phyloP scores from a whole-genome alignment of 1,139 yeast species.

The Hyphopichia wangnamkhiaoensis region DNA sequence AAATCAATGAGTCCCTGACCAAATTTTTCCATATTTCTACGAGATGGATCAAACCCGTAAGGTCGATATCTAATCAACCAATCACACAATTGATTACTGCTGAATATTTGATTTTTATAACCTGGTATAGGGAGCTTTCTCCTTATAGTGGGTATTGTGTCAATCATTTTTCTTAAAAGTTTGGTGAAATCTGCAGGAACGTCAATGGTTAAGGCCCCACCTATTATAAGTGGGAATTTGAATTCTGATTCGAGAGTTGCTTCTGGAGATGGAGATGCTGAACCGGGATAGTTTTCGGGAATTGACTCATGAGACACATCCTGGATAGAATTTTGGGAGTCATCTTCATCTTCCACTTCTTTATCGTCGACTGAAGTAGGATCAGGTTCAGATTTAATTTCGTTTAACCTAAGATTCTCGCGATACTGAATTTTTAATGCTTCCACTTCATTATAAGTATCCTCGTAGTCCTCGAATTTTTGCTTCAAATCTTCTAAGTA shows the following conservation, averaged over 20 bases:
- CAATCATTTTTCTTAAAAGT: slow-evolving; percentile 26
- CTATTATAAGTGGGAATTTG: slow-evolving; percentile 36
- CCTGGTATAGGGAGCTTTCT: slow-evolving; percentile 46
- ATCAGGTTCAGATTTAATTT: slow-evolving; percentile 2
- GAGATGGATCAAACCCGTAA: slow-evolving; percentile 37
- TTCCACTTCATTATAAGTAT: slow-evolving; percentile 26
- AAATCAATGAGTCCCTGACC: slow-evolving; percentile 44
- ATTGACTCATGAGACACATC: not conserved
- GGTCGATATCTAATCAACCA: slow-evolving; percentile 30
- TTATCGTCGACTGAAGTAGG: slow-evolving; percentile 5
- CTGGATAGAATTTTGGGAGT: not conserved
- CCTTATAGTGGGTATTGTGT: slow-evolving; percentile 26
- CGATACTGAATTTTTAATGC: slow-evolving; percentile 30
- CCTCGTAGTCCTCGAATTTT: slow-evolving; percentile 29
- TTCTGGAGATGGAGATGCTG: slow-evolving; percentile 3
- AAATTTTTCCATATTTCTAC: slow-evolving; percentile 40
- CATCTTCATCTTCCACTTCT: slow-evolving; percentile 12
- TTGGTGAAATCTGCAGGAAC: slow-evolving; percentile 20
- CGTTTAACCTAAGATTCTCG: slow-evolving; percentile 30
- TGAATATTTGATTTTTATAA: slow-evolving; percentile 39
- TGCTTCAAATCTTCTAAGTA: slow-evolving; percentile 26
- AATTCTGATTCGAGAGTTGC: slow-evolving; percentile 12
- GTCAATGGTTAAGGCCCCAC: slow-evolving; percentile 22
- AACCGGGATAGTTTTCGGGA: not conserved
- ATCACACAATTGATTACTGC: slow-evolving; percentile 40